Conservation (phyloP, 371 early-diverging fungal species). For the Mucor indicus region DNA sequence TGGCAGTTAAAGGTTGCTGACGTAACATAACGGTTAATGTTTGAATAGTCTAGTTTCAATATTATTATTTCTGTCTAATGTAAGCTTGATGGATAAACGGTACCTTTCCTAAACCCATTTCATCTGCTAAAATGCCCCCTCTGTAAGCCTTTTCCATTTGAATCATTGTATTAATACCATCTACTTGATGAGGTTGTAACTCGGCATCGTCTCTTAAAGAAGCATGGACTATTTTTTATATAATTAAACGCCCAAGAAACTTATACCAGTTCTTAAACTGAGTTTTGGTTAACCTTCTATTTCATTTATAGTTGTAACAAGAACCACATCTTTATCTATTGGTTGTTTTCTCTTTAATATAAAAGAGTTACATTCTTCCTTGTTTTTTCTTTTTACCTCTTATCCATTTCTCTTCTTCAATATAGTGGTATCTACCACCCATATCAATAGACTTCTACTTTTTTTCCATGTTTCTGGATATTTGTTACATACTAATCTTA, state of each 20-base stretch:
- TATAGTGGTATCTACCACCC: slow-evolving; percentile 33
- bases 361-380: too few relatives aligned
- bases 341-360: too few relatives aligned
- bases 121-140: slow-evolving; percentile 46
- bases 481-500: slow-evolving; percentile 19
- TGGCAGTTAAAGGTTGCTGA: slow-evolving; percentile 32
- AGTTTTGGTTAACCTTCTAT: slow-evolving; percentile 24
- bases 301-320: slow-evolving; percentile 26
- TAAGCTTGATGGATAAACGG: too few relatives aligned
- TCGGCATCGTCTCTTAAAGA: slow-evolving; percentile 22
- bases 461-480: slow-evolving; percentile 25
- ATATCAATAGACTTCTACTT: slow-evolving; percentile 25
- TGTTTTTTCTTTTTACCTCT: slow-evolving; percentile 24
- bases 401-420: slow-evolving; percentile 35
- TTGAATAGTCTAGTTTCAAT: slow-evolving; percentile 46
- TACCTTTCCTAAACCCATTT: slow-evolving; percentile 50
- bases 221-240: slow-evolving; percentile 27
- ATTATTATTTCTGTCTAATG: too few relatives aligned
- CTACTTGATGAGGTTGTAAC: slow-evolving; percentile 36
- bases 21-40: slow-evolving; percentile 31
- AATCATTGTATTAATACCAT: slow-evolving; percentile 35
- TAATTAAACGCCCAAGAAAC: too few relatives aligned
- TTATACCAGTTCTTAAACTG: slow-evolving; percentile 36
- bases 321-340: slow-evolving; percentile 33
- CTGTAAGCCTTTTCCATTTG: slow-evolving; percentile 29